Conservation (phyloP, 2,329 filamentous ascomycete species). For the Paracoccidioides brasiliensis region DNA sequence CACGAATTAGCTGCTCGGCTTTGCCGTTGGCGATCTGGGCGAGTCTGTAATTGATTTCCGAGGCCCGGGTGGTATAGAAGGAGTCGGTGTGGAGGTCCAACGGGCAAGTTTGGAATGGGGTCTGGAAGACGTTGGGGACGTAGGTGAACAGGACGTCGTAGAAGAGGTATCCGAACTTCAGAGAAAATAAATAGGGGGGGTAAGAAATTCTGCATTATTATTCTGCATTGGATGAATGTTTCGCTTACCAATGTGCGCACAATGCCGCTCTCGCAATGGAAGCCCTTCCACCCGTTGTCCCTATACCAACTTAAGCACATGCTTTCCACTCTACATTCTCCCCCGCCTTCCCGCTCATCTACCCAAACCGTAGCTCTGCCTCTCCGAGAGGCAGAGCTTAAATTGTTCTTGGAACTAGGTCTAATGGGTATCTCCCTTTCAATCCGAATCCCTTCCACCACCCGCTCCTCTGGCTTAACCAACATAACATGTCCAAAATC, state of each 20-base stretch:
- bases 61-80: slow-evolving; percentile 75
- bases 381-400: slow-evolving; percentile 15
- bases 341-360: slow-evolving; percentile 55
- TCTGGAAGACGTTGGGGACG: slow-evolving; percentile 94
- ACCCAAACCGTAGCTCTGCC: slow-evolving; percentile 65
- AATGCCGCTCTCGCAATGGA: slow-evolving; percentile 84
- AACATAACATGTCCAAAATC: slow-evolving; percentile 81
- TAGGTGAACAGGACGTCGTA: slow-evolving; percentile 88
- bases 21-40: slow-evolving; percentile 77
- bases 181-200: background rate
- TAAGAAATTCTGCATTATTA: background rate
- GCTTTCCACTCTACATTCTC: slow-evolving; percentile 75
- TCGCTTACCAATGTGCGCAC: slow-evolving; percentile 57
- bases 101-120: slow-evolving; percentile 84
- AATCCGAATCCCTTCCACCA: slow-evolving; percentile 64
- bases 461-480: slow-evolving; percentile 60
- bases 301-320: slow-evolving; percentile 90
- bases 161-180: slow-evolving; percentile 67
- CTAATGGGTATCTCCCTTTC: slow-evolving; percentile 39
- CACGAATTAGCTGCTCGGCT: slow-evolving; percentile 52
- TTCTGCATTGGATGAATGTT: too few species aligned
- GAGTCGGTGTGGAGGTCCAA: slow-evolving; percentile 85
- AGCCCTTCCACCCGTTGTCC: slow-evolving; percentile 78
- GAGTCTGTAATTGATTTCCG: slow-evolving; percentile 77
- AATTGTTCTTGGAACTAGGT: slow-evolving; percentile 6